phyloP scores from a whole-genome alignment of 1,284 basidiomycete genomes.

The Rhodotorula sp. region DNA sequence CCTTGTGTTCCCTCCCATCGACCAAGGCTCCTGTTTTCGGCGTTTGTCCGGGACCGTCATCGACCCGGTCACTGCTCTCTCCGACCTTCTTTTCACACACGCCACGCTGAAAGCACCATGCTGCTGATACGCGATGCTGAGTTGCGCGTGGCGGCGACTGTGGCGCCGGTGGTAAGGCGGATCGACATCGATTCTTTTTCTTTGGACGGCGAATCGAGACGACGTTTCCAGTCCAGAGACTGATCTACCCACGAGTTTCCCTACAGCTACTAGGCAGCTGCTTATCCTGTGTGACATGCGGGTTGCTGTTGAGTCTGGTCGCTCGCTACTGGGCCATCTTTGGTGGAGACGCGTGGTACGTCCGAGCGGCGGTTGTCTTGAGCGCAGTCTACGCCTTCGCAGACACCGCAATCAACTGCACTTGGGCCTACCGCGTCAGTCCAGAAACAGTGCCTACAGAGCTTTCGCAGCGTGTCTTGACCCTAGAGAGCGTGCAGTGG shows the following conservation, averaged over 20 bases:
- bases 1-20: too few species aligned
- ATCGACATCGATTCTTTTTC: background rate
- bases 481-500: background rate
- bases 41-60: too few species aligned
- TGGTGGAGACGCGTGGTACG: background rate
- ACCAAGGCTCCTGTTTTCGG: too few species aligned
- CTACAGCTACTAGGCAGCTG: conserved; percentile 2
- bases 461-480: background rate
- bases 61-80: too few species aligned
- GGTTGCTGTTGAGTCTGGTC: background rate
- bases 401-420: conserved; percentile 1
- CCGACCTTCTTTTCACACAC: too few species aligned
- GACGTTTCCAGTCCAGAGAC: background rate
- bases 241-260: background rate
- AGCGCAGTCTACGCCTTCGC: background rate
- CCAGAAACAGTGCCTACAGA: background rate
- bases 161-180: background rate
- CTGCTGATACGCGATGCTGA: background rate
- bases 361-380: background rate
- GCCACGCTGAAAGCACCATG: too few species aligned
- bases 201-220: too few species aligned
- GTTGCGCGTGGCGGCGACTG: background rate
- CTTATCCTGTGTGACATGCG: background rate
- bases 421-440: conserved; percentile 1
- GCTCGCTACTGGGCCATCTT: conserved; percentile 1